Percentiles rank a stretch among this genome's conserved stretches.
These are phyloP conservation scores for Wallacemonas sp. DNA, from an alignment of 208 protist genomes.

Conservation along the genomic window DNA sequence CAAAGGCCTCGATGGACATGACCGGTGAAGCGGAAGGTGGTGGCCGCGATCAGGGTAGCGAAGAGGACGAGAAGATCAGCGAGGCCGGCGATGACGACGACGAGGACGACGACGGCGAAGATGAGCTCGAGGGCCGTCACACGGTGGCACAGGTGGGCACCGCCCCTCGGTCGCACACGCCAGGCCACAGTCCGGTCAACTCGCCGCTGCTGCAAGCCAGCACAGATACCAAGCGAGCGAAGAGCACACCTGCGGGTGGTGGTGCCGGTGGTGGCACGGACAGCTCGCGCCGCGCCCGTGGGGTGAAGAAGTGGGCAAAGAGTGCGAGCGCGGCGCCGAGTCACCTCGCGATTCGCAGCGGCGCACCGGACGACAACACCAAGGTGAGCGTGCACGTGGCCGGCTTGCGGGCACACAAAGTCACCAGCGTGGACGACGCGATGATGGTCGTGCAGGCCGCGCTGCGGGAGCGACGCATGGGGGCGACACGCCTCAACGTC, in stretches of 20 bases:
- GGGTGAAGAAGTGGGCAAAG: constrained; percentile 1
- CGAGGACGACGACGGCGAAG: not conserved
- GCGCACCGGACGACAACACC: not conserved
- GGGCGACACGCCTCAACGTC: constrained; percentile 77
- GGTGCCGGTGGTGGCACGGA: too few species aligned
- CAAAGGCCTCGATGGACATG: too few species aligned
- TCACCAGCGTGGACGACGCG: constrained; percentile 30
- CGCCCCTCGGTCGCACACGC: too few species aligned
- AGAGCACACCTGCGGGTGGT: too few species aligned
- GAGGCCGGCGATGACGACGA: not conserved
- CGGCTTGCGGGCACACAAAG: constrained; percentile 38
- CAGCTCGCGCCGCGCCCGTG: not conserved
- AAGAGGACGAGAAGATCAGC: not conserved
- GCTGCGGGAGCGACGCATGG: constrained; percentile 45
- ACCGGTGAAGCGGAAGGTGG: too few species aligned
- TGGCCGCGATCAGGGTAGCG: not conserved
- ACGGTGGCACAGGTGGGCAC: too few species aligned
- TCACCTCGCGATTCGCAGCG: not conserved
- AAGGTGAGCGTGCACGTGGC: constrained; percentile 35
- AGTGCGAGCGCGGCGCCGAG: not conserved
- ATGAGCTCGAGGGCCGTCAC: too few species aligned
- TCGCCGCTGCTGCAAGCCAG: too few species aligned
- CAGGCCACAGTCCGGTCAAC: too few species aligned
- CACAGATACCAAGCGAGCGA: too few species aligned
- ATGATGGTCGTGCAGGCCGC: constrained; percentile 33